A percentile compares a stretch with the other conserved stretches of the same genome.
Conservation (phyloP, 2,329 filamentous ascomycete genomes). For the Sordariomycetes sp. region DNA sequence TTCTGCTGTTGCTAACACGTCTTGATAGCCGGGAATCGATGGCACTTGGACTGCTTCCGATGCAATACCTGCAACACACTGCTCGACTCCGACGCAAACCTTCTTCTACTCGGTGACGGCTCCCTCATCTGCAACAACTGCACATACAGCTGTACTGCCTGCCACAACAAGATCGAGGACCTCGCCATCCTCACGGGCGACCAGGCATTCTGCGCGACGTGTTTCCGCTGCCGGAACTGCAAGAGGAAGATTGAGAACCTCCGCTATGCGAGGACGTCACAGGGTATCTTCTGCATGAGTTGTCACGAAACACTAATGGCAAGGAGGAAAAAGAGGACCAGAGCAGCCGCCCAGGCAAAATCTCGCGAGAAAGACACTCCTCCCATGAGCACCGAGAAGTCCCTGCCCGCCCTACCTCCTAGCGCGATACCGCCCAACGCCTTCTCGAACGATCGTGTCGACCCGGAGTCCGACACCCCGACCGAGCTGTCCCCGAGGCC, state of each 20-base stretch:
- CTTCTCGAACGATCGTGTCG: slow-evolving; percentile 45
- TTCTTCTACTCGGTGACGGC: slow-evolving; percentile 91
- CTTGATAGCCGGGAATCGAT: slow-evolving; percentile 71
- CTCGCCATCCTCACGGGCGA: slow-evolving; percentile 94
- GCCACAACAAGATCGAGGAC: slow-evolving; percentile 95
- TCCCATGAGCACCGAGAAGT: slow-evolving; percentile 74
- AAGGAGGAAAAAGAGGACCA: slow-evolving; percentile 74
- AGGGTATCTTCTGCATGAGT: slow-evolving; percentile 98
- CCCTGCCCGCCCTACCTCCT: slow-evolving; percentile 77
- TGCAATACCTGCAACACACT: slow-evolving; percentile 92
- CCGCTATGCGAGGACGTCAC: slow-evolving; percentile 90
- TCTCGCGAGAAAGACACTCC: slow-evolving; percentile 48
- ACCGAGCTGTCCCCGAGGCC: slow-evolving; percentile 57
- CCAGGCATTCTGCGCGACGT: slow-evolving; percentile 93
- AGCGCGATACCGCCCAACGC: slow-evolving; percentile 51
- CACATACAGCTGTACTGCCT: slow-evolving; percentile 96
- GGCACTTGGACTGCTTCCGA: slow-evolving; percentile 98
- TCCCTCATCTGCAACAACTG: slow-evolving; percentile 99
- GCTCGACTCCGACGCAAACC: slow-evolving; percentile 95
- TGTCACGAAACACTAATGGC: slow-evolving; percentile 97
- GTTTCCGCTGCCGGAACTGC: slow-evolving; percentile 95
- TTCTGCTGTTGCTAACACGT: slow-evolving; percentile 7
- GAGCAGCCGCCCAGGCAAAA: slow-evolving; percentile 49
- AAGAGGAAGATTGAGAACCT: slow-evolving; percentile 98
- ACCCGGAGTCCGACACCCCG: slow-evolving; percentile 51